phyloP scores from a whole-genome alignment of 768 basidiomycete species.

The Gautieria morchelliformis region DNA sequence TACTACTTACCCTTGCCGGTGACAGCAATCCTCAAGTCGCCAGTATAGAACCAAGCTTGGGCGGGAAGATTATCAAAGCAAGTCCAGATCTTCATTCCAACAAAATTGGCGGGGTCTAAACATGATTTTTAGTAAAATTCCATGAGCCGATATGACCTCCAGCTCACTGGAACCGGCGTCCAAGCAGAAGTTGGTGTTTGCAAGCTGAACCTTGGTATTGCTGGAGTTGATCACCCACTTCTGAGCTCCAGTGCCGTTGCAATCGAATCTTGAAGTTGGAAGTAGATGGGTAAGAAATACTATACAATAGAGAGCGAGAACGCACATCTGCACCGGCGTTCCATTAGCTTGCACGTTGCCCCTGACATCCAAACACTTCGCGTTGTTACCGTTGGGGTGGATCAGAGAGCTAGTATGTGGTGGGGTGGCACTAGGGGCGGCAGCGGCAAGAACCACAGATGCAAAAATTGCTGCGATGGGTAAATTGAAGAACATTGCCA shows the following conservation, averaged over 20 bases:
- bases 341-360: constrained; percentile 21
- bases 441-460: neutral
- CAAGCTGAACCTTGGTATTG: constrained; percentile 17
- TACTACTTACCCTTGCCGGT: neutral
- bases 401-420: neutral
- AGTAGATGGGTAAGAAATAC: neutral
- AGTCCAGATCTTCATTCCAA: constrained; percentile 4
- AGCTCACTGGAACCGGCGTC: constrained; percentile 18
- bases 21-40: neutral
- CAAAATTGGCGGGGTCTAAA: constrained; percentile 12
- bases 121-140: too few relatives aligned
- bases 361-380: constrained; percentile 26
- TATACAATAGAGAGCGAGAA: neutral
- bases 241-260: constrained; percentile 25
- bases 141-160: constrained; percentile 6
- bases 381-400: neutral
- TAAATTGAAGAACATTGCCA: neutral
- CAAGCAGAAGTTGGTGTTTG: constrained; percentile 23
- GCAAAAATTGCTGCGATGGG: too few relatives aligned
- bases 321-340: constrained; percentile 28
- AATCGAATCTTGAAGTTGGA: constrained; percentile 20
- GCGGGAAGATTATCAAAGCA: neutral
- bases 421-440: neutral
- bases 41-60: constrained; percentile 1
- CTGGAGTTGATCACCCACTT: constrained; percentile 21